phyloP scores from a whole-genome alignment of 202 grass and related monocot species.

The Elaeis oleifera region DNA sequence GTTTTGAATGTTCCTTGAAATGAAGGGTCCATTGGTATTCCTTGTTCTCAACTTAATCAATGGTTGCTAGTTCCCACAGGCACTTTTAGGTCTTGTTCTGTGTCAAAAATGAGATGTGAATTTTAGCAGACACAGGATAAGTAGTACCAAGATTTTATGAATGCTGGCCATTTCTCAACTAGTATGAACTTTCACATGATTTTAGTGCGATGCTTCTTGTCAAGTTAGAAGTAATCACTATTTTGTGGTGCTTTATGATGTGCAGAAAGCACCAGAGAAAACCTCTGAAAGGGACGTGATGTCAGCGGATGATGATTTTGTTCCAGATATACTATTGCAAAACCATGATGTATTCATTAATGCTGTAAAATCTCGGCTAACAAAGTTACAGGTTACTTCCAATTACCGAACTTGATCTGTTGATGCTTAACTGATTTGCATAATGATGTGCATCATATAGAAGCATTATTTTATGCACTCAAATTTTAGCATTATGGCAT shows the following conservation, averaged over 20 bases:
- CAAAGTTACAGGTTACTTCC: constrained; percentile 65
- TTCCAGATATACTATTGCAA: constrained; percentile 41
- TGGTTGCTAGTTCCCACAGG: too few relatives aligned
- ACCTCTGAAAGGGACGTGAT: constrained; percentile 39
- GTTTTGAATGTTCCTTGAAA: too few relatives aligned
- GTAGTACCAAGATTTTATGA: too few relatives aligned
- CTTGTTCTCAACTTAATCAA: too few relatives aligned
- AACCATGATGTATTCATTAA: constrained; percentile 86
- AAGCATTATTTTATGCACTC: neutral
- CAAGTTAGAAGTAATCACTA: too few relatives aligned
- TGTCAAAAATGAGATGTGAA: too few relatives aligned
- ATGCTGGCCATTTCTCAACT: neutral
- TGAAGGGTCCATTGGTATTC: too few relatives aligned
- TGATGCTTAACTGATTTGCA: neutral
- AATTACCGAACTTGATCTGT: neutral
- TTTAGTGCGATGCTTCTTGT: too few relatives aligned
- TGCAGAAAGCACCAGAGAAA: constrained; percentile 35
- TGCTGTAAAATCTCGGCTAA: constrained; percentile 85
- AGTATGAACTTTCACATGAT: neutral
- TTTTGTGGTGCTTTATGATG: neutral
- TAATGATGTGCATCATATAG: neutral
- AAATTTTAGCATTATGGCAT: too few relatives aligned
- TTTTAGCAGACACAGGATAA: too few relatives aligned
- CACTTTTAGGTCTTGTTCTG: too few relatives aligned
- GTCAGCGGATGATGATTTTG: constrained; percentile 40